Conservation (phyloP, 2,329 filamentous ascomycete species). For the Botryotinia calthae region DNA sequence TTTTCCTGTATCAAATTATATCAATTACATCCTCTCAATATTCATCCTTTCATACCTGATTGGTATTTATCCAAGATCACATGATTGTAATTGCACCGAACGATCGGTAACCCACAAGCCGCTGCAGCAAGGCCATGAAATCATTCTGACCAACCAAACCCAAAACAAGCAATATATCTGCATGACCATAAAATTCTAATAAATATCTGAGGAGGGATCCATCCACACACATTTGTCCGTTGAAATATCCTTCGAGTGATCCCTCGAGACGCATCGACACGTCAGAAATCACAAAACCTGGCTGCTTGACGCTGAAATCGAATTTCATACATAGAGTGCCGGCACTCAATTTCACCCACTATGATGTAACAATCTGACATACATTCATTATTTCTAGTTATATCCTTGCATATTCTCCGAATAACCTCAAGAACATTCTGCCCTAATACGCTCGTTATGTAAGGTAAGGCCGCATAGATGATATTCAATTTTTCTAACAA, state of each 20-base stretch:
- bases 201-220: conserved; percentile 12
- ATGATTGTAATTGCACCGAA: conserved; percentile 18
- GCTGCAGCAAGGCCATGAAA: conserved; percentile 20
- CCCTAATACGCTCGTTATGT: conserved; percentile 3
- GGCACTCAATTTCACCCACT: conserved; percentile 14
- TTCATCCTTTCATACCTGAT: conserved; percentile 13
- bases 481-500: neutral
- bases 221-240: conserved; percentile 13
- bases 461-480: conserved; percentile 2
- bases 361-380: conserved; percentile 17
- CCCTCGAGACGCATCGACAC: conserved; percentile 18
- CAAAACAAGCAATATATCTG: conserved; percentile 16
- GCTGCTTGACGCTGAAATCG: conserved; percentile 3
- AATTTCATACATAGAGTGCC: conserved; percentile 18
- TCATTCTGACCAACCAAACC: conserved; percentile 16
- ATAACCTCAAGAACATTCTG: conserved; percentile 13
- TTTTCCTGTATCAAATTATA: conserved; percentile 7
- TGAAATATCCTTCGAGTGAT: conserved; percentile 9
- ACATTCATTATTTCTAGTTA: conserved; percentile 3
- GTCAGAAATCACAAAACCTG: conserved; percentile 22
- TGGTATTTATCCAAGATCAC: conserved; percentile 16
- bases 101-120: conserved; percentile 18
- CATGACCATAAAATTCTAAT: conserved; percentile 19
- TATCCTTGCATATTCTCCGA: conserved; percentile 1
- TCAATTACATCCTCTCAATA: conserved; percentile 10